Percentiles rank a stretch among this genome's conserved stretches.
Conservation (phyloP, 805 yeast genomes). For the Komagataella mondaviorum region DNA sequence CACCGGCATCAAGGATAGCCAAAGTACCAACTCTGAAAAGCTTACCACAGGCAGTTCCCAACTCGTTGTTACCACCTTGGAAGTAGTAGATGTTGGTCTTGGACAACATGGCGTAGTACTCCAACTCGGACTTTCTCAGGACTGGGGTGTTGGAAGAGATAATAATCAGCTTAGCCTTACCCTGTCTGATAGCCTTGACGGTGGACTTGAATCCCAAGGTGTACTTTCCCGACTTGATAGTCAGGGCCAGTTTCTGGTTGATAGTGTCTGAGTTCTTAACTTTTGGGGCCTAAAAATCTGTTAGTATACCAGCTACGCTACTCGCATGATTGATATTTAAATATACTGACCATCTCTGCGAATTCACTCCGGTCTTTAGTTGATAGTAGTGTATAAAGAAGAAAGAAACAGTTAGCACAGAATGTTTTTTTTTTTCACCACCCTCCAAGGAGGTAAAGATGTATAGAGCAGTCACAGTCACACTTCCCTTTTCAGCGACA, state of each 20-base stretch:
- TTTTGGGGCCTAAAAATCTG: slow-evolving; percentile 77
- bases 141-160: slow-evolving; percentile 99
- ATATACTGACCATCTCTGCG: slow-evolving; percentile 97
- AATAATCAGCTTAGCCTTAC: slow-evolving; percentile 96
- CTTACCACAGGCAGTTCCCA: slow-evolving; percentile 99
- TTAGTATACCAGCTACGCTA: slow-evolving; percentile 20
- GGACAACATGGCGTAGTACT: slow-evolving; percentile 99
- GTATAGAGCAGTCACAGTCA: background rate
- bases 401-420: background rate
- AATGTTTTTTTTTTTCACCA: background rate
- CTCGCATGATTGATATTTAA: slow-evolving; percentile 4
- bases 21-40: slow-evolving; percentile 99
- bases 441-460: background rate
- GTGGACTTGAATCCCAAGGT: slow-evolving; percentile 99
- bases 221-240: slow-evolving; percentile 98
- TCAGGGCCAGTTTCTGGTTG: slow-evolving; percentile 96
- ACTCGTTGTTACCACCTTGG: slow-evolving; percentile 99
- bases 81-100: slow-evolving; percentile 96
- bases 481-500: background rate
- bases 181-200: slow-evolving; percentile 95
- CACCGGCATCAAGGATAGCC: slow-evolving; percentile 97
- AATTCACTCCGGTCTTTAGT: slow-evolving; percentile 84
- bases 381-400: slow-evolving; percentile 2
- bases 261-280: slow-evolving; percentile 85
- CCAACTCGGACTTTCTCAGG: slow-evolving; percentile 98